Evolutionary conservation across 306 rosid species (phyloP).

Genomic region (Quercus berberidifolia): DNA sequence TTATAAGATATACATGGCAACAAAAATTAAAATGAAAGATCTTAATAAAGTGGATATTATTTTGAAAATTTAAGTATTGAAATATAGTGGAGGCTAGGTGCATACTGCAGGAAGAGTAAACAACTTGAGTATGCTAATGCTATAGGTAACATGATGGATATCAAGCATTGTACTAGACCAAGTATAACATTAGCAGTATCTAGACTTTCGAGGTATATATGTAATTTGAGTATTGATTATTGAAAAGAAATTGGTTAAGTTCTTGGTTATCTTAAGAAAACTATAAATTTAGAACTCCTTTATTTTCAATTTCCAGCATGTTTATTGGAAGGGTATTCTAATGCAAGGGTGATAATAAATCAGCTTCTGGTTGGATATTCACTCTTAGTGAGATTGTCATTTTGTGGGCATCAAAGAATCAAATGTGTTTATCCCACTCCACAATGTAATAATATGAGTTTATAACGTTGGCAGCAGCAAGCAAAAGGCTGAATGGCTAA

Average conservation of each 20-base stretch:
- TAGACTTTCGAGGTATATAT: background rate
- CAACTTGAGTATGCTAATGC: background rate
- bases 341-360: conserved; percentile 6
- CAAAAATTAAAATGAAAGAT: background rate
- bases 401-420: too few relatives aligned
- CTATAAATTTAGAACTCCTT: background rate
- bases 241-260: background rate
- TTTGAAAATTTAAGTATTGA: too few relatives aligned
- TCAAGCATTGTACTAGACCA: background rate
- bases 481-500: too few relatives aligned
- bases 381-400: too few relatives aligned
- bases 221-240: background rate
- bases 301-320: background rate
- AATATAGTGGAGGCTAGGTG: too few relatives aligned
- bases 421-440: too few relatives aligned
- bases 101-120: background rate
- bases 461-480: too few relatives aligned
- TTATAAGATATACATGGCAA: too few relatives aligned
- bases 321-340: background rate
- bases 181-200: background rate
- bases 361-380: background rate
- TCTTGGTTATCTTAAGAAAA: background rate
- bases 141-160: background rate
- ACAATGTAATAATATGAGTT: too few relatives aligned
- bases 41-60: background rate